phyloP scores from a whole-genome alignment of 2,329 filamentous ascomycete genomes.

The Phoma herbarum region DNA sequence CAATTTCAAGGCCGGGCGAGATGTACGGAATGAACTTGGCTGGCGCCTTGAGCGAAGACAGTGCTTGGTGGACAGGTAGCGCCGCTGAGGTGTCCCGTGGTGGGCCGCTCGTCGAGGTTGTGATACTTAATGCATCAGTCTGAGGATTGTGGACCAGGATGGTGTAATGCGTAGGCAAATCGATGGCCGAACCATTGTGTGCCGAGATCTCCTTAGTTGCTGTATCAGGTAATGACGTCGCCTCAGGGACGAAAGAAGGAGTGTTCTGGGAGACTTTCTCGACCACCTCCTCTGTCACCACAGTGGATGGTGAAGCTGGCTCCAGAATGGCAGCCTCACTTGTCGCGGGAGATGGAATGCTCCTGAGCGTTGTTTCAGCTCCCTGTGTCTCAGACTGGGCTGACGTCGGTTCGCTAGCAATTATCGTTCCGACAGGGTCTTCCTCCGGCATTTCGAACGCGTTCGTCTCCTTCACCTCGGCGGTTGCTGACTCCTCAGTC shows the following conservation, averaged over 20 bases:
- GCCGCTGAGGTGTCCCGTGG: conserved; percentile 23
- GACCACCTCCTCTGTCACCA: background rate
- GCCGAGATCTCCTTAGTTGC: background rate
- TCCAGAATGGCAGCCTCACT: background rate
- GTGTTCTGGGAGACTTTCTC: background rate
- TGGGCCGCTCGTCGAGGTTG: conserved; percentile 32
- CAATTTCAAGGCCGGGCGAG: conserved; percentile 35
- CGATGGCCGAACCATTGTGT: background rate
- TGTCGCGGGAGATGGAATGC: background rate
- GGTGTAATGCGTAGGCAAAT: conserved; percentile 28
- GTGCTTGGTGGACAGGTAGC: conserved; percentile 41
- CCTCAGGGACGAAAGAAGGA: background rate
- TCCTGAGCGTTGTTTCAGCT: background rate
- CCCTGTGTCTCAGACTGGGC: background rate
- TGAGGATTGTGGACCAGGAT: conserved; percentile 41
- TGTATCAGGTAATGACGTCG: background rate
- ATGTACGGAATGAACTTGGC: conserved; percentile 46
- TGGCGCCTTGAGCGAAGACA: conserved; percentile 38
- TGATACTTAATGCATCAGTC: conserved; percentile 37
- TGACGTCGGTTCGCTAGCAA: background rate
- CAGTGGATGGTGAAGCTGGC: background rate
- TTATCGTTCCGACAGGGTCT: conserved; percentile 7
- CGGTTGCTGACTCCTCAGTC: background rate
- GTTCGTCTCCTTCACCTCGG: conserved; percentile 5
- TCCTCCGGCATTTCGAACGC: conserved; percentile 29